Conservation (phyloP, 176 grass and related monocot species). For the Areca catechu region DNA sequence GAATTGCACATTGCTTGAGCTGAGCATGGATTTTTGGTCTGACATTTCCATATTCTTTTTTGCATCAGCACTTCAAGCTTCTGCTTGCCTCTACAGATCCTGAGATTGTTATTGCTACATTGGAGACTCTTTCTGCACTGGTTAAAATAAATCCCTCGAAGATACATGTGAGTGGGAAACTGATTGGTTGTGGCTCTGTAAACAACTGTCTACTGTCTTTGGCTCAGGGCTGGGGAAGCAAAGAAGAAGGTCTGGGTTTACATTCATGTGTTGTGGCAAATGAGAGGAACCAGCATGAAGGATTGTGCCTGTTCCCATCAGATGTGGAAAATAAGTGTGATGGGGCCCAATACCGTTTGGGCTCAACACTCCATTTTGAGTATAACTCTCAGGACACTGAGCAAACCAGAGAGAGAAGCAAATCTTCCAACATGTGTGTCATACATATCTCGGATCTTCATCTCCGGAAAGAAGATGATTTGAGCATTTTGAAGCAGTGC, state of each 20-base stretch:
- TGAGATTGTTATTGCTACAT: slow-evolving; percentile 78
- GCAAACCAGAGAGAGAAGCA: slow-evolving; percentile 31
- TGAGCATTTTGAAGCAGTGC: slow-evolving; percentile 78
- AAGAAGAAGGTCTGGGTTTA: slow-evolving; percentile 95
- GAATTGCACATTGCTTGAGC: background rate
- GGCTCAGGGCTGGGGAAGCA: slow-evolving; percentile 97
- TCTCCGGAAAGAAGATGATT: slow-evolving; percentile 75
- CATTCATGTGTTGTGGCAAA: slow-evolving; percentile 92
- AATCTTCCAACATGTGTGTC: slow-evolving; percentile 58
- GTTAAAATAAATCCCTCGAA: slow-evolving; percentile 97
- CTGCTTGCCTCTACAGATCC: slow-evolving; percentile 83
- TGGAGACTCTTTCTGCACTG: slow-evolving; percentile 79
- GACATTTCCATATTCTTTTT: background rate
- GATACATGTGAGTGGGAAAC: slow-evolving; percentile 86
- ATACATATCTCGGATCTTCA: slow-evolving; percentile 87
- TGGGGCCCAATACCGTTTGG: slow-evolving; percentile 64
- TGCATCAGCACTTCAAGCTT: slow-evolving; percentile 80
- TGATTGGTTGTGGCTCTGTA: slow-evolving; percentile 66
- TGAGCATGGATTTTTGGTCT: background rate
- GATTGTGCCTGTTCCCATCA: slow-evolving; percentile 59
- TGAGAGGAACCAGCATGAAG: slow-evolving; percentile 64
- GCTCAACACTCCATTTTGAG: slow-evolving; percentile 96
- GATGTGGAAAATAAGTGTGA: slow-evolving; percentile 68
- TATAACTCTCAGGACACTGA: slow-evolving; percentile 46
- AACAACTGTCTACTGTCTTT: slow-evolving; percentile 85